Base-by-base conservation (phyloP, 371 early-diverging fungal genomes). In the Rhizopus sp. region DNA sequence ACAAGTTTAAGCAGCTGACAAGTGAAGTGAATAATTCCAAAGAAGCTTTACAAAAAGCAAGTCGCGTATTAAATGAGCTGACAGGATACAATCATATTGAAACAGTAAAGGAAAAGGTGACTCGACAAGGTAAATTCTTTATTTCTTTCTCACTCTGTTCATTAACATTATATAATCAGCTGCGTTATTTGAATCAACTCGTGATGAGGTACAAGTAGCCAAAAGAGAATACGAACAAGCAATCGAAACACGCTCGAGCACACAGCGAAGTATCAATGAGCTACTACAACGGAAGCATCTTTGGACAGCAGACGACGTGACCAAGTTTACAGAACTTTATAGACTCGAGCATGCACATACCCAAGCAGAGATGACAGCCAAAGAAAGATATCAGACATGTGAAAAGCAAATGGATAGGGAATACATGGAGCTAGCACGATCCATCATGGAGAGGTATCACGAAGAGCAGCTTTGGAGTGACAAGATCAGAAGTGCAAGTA, bases 391-490 rank as follows among this genome's bases (percentile, higher is more conserved):
- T 57, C 81, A 84, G 37, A 63, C 70, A 2, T 77, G 74, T 1
- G 92, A 92, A 57, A 67, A 80, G 34, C 67, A 83, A n/a, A 91
- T 91, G 55, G 93, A 93, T 42, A 69, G 75, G 13, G 80, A 80
- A 17, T 92, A 90, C 42, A 76, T 83, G 58, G 81, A 73, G 15
- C 58, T 92, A 45, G 88, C 89, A 0, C 72, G 72, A n/a, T 80
- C 87, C 0, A 93, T 93, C 37, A 85, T 87, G 75, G 83, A 86
- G 46, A 70, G 93, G 13, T 93, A 92, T 62, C 91, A 92, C 53
- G 93, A 92, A 64, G 98, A 97, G 59, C 96, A 96, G 68, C 79
- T 96, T n/a, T 97, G 94, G 91, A 91, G 92, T 57, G 98, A 97
- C 81, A 95, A 97, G 78, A 95, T 97, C 50, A 89, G 97, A 7